Conservation (phyloP, 2,329 filamentous ascomycete species). For the Fusarium algeriense region DNA sequence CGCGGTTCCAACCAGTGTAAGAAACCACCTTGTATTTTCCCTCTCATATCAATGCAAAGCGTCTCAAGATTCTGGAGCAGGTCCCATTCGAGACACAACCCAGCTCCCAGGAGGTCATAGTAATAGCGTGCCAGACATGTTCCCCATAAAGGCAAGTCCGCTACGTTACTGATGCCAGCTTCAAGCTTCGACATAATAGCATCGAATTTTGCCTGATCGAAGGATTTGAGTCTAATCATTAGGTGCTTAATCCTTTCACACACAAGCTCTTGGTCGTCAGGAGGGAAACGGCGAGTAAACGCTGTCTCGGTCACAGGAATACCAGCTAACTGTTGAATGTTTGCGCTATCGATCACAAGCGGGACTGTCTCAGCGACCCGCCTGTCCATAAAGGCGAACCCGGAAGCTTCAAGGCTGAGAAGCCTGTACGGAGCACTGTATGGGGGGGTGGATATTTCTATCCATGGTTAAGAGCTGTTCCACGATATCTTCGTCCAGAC, state of each 20-base stretch:
- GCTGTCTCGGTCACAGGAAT: background rate
- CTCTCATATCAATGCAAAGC: background rate
- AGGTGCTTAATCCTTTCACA: background rate
- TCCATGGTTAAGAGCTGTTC: background rate
- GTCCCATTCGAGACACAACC: background rate
- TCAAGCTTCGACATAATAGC: too few species aligned
- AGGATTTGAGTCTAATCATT: background rate
- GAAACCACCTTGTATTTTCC: too few species aligned
- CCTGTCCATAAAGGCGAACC: background rate
- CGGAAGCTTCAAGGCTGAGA: background rate
- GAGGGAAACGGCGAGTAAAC: background rate
- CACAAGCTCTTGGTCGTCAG: background rate
- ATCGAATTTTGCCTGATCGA: too few species aligned
- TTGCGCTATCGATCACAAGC: background rate
- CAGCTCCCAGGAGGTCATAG: background rate
- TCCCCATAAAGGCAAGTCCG: background rate
- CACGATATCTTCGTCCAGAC: background rate
- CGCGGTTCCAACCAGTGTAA: background rate
- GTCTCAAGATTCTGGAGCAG: background rate
- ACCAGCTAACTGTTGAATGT: background rate
- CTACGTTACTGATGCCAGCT: background rate
- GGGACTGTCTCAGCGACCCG: background rate
- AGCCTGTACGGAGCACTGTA: background rate
- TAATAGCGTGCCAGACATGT: background rate
- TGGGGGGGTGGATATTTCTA: background rate